Evolutionary conservation across 768 basidiomycete genomes (phyloP).

Genomic region (Kwoniella sp.): DNA sequence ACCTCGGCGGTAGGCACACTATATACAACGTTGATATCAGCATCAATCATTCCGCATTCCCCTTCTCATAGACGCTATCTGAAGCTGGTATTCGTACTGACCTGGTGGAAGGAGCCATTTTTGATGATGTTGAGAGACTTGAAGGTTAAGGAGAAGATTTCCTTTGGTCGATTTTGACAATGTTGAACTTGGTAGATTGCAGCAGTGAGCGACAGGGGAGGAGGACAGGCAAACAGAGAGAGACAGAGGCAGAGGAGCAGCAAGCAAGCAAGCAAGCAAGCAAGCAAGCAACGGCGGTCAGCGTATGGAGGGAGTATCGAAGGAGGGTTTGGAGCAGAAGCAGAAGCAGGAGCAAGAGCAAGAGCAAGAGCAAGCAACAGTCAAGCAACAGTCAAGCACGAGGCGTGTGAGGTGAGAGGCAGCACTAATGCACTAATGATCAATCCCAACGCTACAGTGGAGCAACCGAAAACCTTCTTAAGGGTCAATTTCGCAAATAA

Average conservation of each 20-base stretch:
- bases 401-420: too few relatives aligned
- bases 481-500: slow-evolving; percentile 24
- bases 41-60: background rate
- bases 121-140: slow-evolving; percentile 26
- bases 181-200: slow-evolving; percentile 6
- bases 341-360: too few relatives aligned
- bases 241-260: background rate
- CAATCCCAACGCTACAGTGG: background rate
- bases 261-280: background rate
- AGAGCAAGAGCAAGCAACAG: too few relatives aligned
- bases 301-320: too few relatives aligned
- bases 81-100: slow-evolving; percentile 27
- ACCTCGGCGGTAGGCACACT: slow-evolving; percentile 50
- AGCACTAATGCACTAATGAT: too few relatives aligned
- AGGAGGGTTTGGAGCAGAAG: too few relatives aligned
- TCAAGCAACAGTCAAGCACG: too few relatives aligned
- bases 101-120: slow-evolving; percentile 54
- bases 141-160: slow-evolving; percentile 33
- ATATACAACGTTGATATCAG: slow-evolving; percentile 6
- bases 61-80: background rate
- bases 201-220: slow-evolving; percentile 6
- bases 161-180: background rate
- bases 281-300: background rate
- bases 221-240: slow-evolving; percentile 4
- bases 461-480: background rate